Evolutionary conservation across 2,329 filamentous ascomycete species (phyloP), one percentile per base, ranked within the genome.

Genomic region (Coniella vitis): DNA sequence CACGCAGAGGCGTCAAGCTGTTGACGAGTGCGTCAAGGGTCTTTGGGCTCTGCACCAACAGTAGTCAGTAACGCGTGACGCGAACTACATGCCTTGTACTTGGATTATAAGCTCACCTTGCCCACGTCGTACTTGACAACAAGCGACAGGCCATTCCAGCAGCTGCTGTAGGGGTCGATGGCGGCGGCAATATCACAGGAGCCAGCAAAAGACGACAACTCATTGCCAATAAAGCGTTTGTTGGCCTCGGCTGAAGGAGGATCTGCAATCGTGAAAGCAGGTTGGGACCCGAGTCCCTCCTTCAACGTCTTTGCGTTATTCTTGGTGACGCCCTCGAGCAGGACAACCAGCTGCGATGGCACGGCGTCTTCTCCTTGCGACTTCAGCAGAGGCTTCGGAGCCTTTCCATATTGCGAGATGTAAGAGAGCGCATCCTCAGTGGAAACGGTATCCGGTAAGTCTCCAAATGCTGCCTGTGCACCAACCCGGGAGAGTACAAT

Each of bases 381-480:
- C 38, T 63, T 65, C 56, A 87, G 81, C 31, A 87, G 65, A 17
- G 70, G 62, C 47, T 66, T 57, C 7, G 74, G 64, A 25, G 67
- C 60, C 54, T 75, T 78, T 54, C 81, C 83, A 62, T 80, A 86
- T 43, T 68, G 67, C 59, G 81, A 79, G 59, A 89, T 69, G 56
- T 78, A 67, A 42, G 70, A 67, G 35, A 87, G 64, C 8, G 76
- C 73, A 34, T 66, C 65, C 37, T 78, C 71, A 49, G 74, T 68
- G 39, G 69, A 61, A 51, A 69, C 55, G 31, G 62, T 67, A 57
- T 71, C 74, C 61, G 65, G 71, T 58, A 69, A 68, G 56, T 69
- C 70, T 55, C 72, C 71, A 54, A 70, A 74, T 59, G 70, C 71
- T 58, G 70, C 67, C 31, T 68, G 63, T 48, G 69, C 66, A 16